Evolutionary conservation across 768 basidiomycete genomes (phyloP).

Genomic region (Pleurotus cornucopiae): DNA sequence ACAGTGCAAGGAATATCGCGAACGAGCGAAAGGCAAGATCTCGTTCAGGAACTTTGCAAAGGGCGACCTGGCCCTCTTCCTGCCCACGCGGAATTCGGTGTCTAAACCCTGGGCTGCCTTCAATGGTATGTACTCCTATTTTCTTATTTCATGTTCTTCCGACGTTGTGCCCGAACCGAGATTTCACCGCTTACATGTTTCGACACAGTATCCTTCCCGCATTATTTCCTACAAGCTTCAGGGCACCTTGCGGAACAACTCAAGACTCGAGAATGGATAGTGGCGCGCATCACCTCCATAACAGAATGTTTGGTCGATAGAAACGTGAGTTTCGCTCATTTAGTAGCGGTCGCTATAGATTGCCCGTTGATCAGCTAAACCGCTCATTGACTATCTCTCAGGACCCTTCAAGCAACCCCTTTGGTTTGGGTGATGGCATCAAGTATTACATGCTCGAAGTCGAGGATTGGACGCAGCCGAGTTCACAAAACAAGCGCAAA

Average conservation of each 20-base stretch:
- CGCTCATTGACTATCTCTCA: conserved; percentile 22
- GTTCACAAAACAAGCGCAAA: conserved; percentile 55
- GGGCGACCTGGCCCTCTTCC: conserved; percentile 91
- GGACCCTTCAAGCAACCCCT: conserved; percentile 87
- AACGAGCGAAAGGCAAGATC: conserved; percentile 94
- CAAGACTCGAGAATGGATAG: conserved; percentile 91
- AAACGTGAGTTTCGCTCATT: conserved; percentile 44
- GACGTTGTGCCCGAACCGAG: conserved; percentile 23
- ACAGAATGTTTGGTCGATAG: conserved; percentile 80
- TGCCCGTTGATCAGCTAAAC: conserved; percentile 7
- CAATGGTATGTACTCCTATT: conserved; percentile 60
- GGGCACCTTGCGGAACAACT: conserved; percentile 85
- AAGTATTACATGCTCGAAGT: conserved; percentile 94
- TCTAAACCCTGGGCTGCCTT: conserved; percentile 98
- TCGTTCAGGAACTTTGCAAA: conserved; percentile 94
- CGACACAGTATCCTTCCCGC: conserved; percentile 83
- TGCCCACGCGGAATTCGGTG: conserved; percentile 92
- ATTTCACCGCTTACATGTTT: conserved; percentile 23
- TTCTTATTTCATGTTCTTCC: background rate
- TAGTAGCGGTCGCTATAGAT: conserved; percentile 4
- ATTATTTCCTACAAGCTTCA: conserved; percentile 92
- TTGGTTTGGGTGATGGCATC: conserved; percentile 80
- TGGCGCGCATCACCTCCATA: conserved; percentile 86
- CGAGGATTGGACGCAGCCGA: conserved; percentile 87
- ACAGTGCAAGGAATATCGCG: conserved; percentile 93